These are phyloP conservation scores for Globisporangium iwayamae DNA, from an alignment of 352 stramenopile genomes.

Conservation along the genomic window DNA sequence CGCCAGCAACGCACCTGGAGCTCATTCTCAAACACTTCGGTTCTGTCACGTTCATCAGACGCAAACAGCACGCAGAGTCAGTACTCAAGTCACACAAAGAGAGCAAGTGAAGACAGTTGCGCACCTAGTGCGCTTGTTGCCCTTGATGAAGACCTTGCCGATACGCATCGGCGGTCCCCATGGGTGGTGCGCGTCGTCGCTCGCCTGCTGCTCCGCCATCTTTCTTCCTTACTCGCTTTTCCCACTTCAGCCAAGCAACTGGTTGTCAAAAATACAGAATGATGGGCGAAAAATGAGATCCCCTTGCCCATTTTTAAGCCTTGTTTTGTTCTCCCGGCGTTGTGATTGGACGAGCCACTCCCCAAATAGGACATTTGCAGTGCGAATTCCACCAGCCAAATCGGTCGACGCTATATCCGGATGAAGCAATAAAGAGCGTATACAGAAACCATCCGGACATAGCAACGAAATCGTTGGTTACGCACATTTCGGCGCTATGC, in stretches of 20 bases:
- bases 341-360: too few relatives aligned
- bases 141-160: constrained; percentile 84
- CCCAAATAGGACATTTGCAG: too few relatives aligned
- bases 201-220: constrained; percentile 16
- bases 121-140: constrained; percentile 85
- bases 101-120: neutral
- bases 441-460: too few relatives aligned
- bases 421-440: too few relatives aligned
- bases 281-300: too few relatives aligned
- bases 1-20: constrained; percentile 44
- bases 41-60: constrained; percentile 26
- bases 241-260: neutral
- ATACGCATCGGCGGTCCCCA: constrained; percentile 81
- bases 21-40: constrained; percentile 84
- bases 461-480: too few relatives aligned
- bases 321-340: too few relatives aligned
- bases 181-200: constrained; percentile 43
- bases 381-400: too few relatives aligned
- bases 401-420: too few relatives aligned
- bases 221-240: neutral
- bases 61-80: neutral
- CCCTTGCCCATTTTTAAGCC: too few relatives aligned
- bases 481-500: too few relatives aligned
- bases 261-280: constrained; percentile 1
- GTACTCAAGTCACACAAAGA: neutral